These are phyloP conservation scores for Coprinopsis strossmayeri DNA, from an alignment of 768 basidiomycete species.

Conservation along the genomic window DNA sequence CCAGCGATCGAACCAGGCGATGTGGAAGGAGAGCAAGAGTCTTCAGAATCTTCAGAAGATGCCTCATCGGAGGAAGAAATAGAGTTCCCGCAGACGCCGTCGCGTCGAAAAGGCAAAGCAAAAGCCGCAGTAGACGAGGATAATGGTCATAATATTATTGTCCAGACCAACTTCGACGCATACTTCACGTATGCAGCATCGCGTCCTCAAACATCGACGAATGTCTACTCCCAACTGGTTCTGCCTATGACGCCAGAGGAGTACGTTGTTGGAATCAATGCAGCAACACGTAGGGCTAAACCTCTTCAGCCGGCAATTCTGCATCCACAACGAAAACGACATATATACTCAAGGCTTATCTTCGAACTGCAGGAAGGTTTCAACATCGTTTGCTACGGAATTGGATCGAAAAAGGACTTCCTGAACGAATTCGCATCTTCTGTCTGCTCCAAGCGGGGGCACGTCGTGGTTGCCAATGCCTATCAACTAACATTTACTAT, in stretches of 20 bases:
- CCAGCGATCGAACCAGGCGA: slow-evolving; percentile 6
- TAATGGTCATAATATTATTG: slow-evolving; percentile 32
- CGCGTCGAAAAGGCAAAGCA: slow-evolving; percentile 16
- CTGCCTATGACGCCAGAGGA: slow-evolving; percentile 66
- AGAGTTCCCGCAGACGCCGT: slow-evolving; percentile 6
- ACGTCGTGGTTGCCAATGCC: slow-evolving; percentile 75
- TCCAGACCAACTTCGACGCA: slow-evolving; percentile 73
- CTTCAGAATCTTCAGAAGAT: slow-evolving; percentile 12
- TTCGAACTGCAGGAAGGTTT: slow-evolving; percentile 78
- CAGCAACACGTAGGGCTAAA: slow-evolving; percentile 22
- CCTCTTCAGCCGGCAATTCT: slow-evolving; percentile 29
- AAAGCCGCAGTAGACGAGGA: slow-evolving; percentile 14
- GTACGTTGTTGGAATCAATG: slow-evolving; percentile 36
- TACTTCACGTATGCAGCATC: slow-evolving; percentile 69
- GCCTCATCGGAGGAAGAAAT: slow-evolving; percentile 10
- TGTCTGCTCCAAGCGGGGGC: slow-evolving; percentile 50
- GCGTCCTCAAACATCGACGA: slow-evolving; percentile 66
- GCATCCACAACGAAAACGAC: slow-evolving; percentile 23
- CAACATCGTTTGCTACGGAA: slow-evolving; percentile 83
- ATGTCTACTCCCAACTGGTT: slow-evolving; percentile 72
- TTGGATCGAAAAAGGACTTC: slow-evolving; percentile 76
- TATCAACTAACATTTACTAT: slow-evolving; percentile 64
- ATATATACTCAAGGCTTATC: slow-evolving; percentile 53
- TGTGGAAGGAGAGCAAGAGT: slow-evolving; percentile 11
- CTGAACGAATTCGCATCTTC: slow-evolving; percentile 70